Evolutionary conservation across 1,284 basidiomycete species (phyloP), one percentile per base, ranked within the genome.

Genomic region (Inonotus obliquus): DNA sequence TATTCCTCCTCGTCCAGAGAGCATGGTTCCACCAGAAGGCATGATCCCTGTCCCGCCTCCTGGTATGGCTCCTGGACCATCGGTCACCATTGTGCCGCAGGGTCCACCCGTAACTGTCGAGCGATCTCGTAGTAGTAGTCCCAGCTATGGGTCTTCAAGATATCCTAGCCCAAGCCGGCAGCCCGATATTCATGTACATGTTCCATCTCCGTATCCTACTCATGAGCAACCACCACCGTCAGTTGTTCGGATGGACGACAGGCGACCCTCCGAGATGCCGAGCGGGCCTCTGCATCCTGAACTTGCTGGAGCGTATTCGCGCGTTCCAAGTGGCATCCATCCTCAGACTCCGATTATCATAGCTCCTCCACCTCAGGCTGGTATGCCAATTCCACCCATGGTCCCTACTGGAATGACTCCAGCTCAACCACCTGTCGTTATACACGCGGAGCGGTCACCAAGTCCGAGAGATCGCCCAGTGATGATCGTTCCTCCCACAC

Each of bases 321-420:
- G 37, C 10, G 48, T 49, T 11, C 7, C 41, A 17, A 53, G 39
- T 11, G 37, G 19, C 21, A 9, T 44, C 23, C 58, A 29, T 17
- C 23, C 19, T 44, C 55, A 57, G 21, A 39, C 37, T 9, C 19
- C 27, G 13, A 29, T 59, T 23, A 70, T 74, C 14, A 68, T 75
- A 54, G 74, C 72, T 57, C 62, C 57, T 55, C 65, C 65, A 32
- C 48, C 61, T 53, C 67, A 14, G 13, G 41, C 14, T 14, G 17
- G 65, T 39, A 48, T 60, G 23, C 45, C 11, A 44, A n/a, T 39
- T 39, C 41, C 41, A 21, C 41, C 41, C n/a, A 17, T 21, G n/a
- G 41, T 64, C 37, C 55, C 56, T 14, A 60, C 45, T 54, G 55
- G 21, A 10, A 32, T 29, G 14, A 39, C 55, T 9, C 21, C 19